These are phyloP conservation scores for Penicillium parvum DNA, from an alignment of 495 filamentous ascomycete species.

Conservation along the genomic window DNA sequence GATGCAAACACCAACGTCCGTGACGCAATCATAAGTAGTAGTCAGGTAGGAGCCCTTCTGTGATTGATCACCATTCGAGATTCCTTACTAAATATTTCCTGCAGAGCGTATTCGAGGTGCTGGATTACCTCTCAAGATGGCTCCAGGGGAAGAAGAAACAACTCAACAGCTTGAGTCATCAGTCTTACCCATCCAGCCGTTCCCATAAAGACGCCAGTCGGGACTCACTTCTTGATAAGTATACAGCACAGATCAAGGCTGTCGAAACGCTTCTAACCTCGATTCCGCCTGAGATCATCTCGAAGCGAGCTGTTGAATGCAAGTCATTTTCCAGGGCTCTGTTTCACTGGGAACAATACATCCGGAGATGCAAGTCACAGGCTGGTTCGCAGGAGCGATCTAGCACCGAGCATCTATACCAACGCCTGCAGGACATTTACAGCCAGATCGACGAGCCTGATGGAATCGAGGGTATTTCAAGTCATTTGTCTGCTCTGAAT, in stretches of 20 bases:
- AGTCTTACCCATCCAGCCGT: slow-evolving; percentile 34
- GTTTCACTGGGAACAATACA: slow-evolving; percentile 91
- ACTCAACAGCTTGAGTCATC: slow-evolving; percentile 32
- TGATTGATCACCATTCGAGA: background rate
- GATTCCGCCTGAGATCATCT: slow-evolving; percentile 82
- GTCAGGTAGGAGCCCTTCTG: slow-evolving; percentile 58
- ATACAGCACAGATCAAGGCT: slow-evolving; percentile 50
- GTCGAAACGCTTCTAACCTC: slow-evolving; percentile 60
- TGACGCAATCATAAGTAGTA: slow-evolving; percentile 73
- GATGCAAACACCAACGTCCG: slow-evolving; percentile 49
- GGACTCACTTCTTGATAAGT: slow-evolving; percentile 38
- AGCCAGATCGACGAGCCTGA: slow-evolving; percentile 97
- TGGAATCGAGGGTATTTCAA: slow-evolving; percentile 90
- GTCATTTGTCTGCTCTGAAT: slow-evolving; percentile 72
- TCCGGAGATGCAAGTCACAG: slow-evolving; percentile 53
- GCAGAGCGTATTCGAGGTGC: slow-evolving; percentile 80
- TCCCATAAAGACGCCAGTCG: slow-evolving; percentile 33
- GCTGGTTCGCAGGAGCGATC: slow-evolving; percentile 32
- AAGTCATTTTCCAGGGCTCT: slow-evolving; percentile 87
- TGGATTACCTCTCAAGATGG: slow-evolving; percentile 91
- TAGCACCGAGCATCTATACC: slow-evolving; percentile 57
- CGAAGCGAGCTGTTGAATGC: slow-evolving; percentile 81
- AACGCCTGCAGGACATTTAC: slow-evolving; percentile 86
- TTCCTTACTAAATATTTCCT: slow-evolving; percentile 3
- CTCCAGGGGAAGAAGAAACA: slow-evolving; percentile 73